A percentile compares a stretch with the other conserved stretches of the same genome.
Evolutionary conservation across 148 eudicot species (phyloP).

Genomic region (Vaccinium corymbosum): DNA sequence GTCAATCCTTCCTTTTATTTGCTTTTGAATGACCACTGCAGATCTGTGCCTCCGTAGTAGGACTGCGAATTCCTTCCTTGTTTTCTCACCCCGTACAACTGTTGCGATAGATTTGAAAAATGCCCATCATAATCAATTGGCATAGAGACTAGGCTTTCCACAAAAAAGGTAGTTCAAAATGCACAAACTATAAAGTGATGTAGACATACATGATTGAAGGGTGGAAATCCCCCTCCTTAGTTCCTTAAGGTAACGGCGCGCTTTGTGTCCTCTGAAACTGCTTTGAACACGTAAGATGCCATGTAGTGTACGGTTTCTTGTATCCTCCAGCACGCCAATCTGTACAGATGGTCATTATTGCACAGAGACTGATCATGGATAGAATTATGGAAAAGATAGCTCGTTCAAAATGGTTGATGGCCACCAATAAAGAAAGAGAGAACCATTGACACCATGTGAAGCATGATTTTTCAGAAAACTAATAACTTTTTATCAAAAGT

Average conservation of each 20-base stretch:
- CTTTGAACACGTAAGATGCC: constrained; percentile 95
- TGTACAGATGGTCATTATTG: constrained; percentile 22
- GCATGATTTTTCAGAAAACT: not conserved
- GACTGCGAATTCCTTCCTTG: constrained; percentile 71
- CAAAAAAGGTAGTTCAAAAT: not conserved
- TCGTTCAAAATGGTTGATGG: not conserved
- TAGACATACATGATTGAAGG: constrained; percentile 75
- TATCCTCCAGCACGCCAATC: constrained; percentile 95
- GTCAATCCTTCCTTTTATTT: constrained; percentile 38
- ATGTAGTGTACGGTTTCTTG: constrained; percentile 87
- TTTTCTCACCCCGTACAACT: constrained; percentile 86
- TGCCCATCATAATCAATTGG: not conserved
- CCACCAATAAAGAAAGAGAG: not conserved
- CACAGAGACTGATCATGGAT: not conserved
- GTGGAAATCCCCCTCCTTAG: constrained; percentile 52
- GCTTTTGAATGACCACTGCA: constrained; percentile 73
- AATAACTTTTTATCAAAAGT: not conserved
- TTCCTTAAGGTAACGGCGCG: constrained; percentile 59
- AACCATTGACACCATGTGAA: not conserved
- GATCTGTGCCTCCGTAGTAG: constrained; percentile 70
- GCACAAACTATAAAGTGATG: not conserved
- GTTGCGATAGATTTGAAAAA: constrained; percentile 23
- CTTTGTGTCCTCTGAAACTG: constrained; percentile 91
- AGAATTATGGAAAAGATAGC: not conserved
- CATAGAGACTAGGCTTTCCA: constrained; percentile 8